Base-by-base conservation (phyloP, 2,329 filamentous ascomycete species). In the Diaporthe citriasiana region DNA sequence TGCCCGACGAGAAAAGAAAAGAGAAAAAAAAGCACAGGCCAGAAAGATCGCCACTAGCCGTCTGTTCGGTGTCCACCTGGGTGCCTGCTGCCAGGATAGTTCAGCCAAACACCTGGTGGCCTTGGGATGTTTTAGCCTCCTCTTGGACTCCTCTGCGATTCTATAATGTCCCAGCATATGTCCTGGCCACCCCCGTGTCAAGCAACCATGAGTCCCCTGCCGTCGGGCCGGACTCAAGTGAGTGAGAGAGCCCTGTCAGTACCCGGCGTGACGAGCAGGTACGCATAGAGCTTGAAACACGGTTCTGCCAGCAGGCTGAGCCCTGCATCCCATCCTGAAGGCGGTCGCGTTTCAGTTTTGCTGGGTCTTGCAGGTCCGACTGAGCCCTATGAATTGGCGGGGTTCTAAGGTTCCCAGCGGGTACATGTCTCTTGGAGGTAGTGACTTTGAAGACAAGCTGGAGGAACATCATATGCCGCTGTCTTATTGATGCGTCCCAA, bases 81-180 rank as follows among this genome's bases (percentile, higher is more conserved):
- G 9, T 47, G 40, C 40, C 25, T 33, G 59, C 40, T 15, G 19
- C 13, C 25, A 51, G 59, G 42, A 42, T 50, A 51, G 17, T 53
- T 38, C 38, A 15, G 40, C 40, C 35, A 40, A 40, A 70, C 40
- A 57, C 38, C 50, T 45, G 45, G 50, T 45, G 27, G 66, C 45
- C 55, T 53, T 57, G 69, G 69, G 56, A 71, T 63, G 69, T 71
- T 71, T 71, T 71, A 71, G 69, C 69, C 69, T 71, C 30, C 19
- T 59, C 40, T 47, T 71, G 40, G 55, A 50, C 69, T 60, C 40
- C 22, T 47, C n/a, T 35, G 45, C 42, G 22, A 47, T 30, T 40
- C 27, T 30, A 22, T n/a, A 33, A 63, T 27, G 55, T 40, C 56
- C 42, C 55, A 71, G 40, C 69, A 33, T 40, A 12, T 15, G 55